Percentiles rank a stretch among this genome's conserved stretches.
phyloP scores from a whole-genome alignment of 257 asterid genomes.

The Solanum gracilifrons region DNA sequence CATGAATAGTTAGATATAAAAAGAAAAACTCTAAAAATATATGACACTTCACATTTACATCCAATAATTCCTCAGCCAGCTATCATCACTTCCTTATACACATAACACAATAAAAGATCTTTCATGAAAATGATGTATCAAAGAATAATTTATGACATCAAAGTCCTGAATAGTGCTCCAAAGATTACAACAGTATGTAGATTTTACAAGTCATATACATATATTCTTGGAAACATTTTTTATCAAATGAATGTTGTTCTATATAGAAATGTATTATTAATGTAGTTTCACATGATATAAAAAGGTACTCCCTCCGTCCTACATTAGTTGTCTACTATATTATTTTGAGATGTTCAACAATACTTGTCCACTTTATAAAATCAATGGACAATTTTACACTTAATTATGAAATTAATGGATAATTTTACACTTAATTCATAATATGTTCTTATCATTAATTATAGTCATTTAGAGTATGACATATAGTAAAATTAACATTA shows the following conservation, averaged over 20 bases:
- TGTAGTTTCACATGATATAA: background rate
- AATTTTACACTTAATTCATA: no score
- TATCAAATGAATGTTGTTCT: no score
- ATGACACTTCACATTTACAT: background rate
- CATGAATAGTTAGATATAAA: background rate
- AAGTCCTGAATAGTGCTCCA: background rate
- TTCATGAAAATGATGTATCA: background rate
- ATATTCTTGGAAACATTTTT: no score
- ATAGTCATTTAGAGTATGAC: no score
- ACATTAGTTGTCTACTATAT: no score
- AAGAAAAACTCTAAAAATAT: background rate
- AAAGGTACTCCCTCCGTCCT: no score
- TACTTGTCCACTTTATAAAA: no score
- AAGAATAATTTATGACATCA: background rate
- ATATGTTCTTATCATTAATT: no score
- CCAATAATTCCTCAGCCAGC: background rate
- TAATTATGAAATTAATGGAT: no score
- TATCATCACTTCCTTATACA: background rate
- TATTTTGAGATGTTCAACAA: no score
- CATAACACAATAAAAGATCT: background rate
- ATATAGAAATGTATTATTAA: background rate
- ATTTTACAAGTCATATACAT: background rate
- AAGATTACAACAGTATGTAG: background rate
- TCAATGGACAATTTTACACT: no score
- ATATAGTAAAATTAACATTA: no score